Percentiles rank a stretch among this genome's conserved stretches.
These are phyloP conservation scores for Pseudogymnoascus sp. DNA, from an alignment of 2,329 filamentous ascomycete genomes.

Conservation along the genomic window DNA sequence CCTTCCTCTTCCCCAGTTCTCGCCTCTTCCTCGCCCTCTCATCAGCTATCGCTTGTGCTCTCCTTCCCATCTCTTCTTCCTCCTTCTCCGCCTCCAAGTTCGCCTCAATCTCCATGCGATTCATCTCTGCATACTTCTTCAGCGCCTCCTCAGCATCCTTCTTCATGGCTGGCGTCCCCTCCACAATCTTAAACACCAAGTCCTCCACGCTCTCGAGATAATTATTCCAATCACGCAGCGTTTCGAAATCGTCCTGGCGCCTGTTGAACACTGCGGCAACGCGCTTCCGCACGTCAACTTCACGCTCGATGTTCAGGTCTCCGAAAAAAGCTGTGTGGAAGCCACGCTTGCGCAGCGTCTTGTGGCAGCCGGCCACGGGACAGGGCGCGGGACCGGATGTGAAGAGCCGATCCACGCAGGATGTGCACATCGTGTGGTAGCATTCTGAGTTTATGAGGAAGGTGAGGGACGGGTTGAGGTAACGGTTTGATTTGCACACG, in stretches of 20 bases:
- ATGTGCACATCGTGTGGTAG: constrained; percentile 98
- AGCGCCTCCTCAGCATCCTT: constrained; percentile 44
- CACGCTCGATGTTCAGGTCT: constrained; percentile 79
- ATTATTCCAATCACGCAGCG: constrained; percentile 77
- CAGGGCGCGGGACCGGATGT: constrained; percentile 85
- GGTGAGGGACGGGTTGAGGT: constrained; percentile 87
- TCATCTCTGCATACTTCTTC: constrained; percentile 65
- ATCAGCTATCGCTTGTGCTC: constrained; percentile 55
- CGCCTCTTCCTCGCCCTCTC: constrained; percentile 59
- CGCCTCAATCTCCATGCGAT: constrained; percentile 60
- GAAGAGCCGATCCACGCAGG: constrained; percentile 92
- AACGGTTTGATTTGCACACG: constrained; percentile 93
- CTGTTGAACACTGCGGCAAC: constrained; percentile 82
- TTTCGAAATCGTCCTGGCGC: constrained; percentile 84
- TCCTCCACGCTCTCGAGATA: constrained; percentile 91
- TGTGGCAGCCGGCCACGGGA: constrained; percentile 80
- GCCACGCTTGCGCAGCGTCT: constrained; percentile 74
- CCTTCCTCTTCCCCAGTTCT: constrained; percentile 56
- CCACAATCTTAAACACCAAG: constrained; percentile 80
- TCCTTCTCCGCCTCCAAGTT: constrained; percentile 49
- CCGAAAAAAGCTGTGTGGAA: constrained; percentile 88
- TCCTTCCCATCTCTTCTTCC: constrained; percentile 46
- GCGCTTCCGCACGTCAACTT: constrained; percentile 81
- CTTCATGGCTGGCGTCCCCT: constrained; percentile 53
- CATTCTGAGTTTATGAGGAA: constrained; percentile 98